Conservation (phyloP, 2,329 filamentous ascomycete species). For the Lachnum nothofagi region DNA sequence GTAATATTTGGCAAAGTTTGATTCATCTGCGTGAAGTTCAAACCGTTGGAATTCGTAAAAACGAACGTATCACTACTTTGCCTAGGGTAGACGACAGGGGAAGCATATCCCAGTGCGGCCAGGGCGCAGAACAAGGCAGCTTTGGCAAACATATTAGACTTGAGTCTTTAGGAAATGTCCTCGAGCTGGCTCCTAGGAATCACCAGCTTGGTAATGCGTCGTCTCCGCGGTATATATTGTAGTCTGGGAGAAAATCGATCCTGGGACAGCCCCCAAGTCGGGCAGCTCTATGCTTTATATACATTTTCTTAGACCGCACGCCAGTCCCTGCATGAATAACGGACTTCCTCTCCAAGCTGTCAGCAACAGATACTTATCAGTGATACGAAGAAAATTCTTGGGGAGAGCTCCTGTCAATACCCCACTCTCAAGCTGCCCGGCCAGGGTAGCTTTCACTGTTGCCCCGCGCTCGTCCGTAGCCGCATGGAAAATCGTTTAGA, state of each 20-base stretch:
- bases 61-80: conserved; percentile 19
- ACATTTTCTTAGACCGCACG: neutral
- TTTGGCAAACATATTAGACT: conserved; percentile 2
- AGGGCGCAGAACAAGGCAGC: conserved; percentile 4
- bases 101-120: conserved; percentile 15
- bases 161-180: neutral
- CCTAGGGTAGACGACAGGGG: conserved; percentile 16
- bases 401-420: neutral
- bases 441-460: neutral
- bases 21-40: conserved; percentile 28
- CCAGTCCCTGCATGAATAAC: neutral
- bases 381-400: neutral
- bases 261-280: too few species aligned
- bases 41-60: conserved; percentile 25
- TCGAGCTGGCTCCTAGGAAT: too few species aligned
- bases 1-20: conserved; percentile 22
- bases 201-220: too few species aligned
- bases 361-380: conserved; percentile 3
- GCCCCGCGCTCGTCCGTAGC: neutral
- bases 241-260: too few species aligned
- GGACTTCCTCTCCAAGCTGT: neutral
- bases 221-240: too few species aligned
- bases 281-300: neutral
- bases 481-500: neutral
- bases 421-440: neutral